A percentile compares a stretch with the other conserved stretches of the same genome.
These are phyloP conservation scores for Castanea sativa DNA, from an alignment of 306 rosid species.

Conservation along the genomic window DNA sequence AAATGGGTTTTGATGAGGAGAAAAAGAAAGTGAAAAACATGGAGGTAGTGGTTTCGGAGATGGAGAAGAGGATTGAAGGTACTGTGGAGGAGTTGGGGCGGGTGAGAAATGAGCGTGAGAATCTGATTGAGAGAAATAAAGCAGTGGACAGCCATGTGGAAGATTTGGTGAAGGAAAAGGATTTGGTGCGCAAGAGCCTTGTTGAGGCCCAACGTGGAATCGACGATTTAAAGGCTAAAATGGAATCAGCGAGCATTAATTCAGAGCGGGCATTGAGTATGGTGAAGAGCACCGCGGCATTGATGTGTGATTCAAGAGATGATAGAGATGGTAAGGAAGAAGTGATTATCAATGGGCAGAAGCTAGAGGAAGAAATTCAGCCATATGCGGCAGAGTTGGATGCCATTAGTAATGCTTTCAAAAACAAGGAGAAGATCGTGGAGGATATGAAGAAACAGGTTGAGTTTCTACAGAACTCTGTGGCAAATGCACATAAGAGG, in stretches of 20 bases:
- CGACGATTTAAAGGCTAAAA: constrained; percentile 43
- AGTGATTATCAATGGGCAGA: constrained; percentile 28
- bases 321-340: constrained; percentile 25
- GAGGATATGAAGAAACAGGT: constrained; percentile 58
- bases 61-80: constrained; percentile 37
- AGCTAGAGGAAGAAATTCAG: constrained; percentile 42
- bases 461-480: constrained; percentile 29
- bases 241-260: constrained; percentile 32
- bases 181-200: constrained; percentile 31
- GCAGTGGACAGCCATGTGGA: constrained; percentile 30
- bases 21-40: constrained; percentile 38
- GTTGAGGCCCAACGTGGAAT: constrained; percentile 19
- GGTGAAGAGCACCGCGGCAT: constrained; percentile 59
- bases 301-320: constrained; percentile 25
- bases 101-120: constrained; percentile 30
- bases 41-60: constrained; percentile 26
- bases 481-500: constrained; percentile 44
- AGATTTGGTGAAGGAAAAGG: constrained; percentile 45
- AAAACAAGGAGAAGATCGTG: constrained; percentile 49
- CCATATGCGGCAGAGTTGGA: constrained; percentile 49
- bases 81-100: constrained; percentile 26
- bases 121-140: constrained; percentile 29
- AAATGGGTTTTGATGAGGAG: constrained; percentile 45
- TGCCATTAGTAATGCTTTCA: constrained; percentile 65
- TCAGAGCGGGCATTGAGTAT: constrained; percentile 41